These are phyloP conservation scores for Cantharellus anzutake DNA, from an alignment of 768 basidiomycete species.

Conservation along the genomic window DNA sequence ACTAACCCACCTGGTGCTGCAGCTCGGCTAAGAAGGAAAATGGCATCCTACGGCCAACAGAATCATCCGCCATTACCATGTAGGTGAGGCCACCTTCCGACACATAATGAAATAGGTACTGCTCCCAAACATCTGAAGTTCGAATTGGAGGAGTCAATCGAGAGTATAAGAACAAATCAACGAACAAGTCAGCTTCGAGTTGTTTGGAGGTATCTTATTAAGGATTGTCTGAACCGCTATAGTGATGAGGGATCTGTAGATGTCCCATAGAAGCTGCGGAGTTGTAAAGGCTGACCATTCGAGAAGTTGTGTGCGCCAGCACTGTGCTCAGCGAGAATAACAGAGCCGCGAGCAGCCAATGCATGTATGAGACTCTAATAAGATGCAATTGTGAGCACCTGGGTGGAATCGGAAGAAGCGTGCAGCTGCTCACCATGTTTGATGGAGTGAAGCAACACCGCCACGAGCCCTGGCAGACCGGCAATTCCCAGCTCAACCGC, in stretches of 20 bases:
- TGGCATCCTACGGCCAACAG: conserved; percentile 79
- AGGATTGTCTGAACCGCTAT: conserved; percentile 68
- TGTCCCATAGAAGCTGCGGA: not conserved
- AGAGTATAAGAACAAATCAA: conserved; percentile 1
- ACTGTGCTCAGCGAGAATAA: conserved; percentile 76
- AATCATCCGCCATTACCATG: conserved; percentile 89
- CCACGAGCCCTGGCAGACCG: too few species aligned
- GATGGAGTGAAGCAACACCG: too few species aligned
- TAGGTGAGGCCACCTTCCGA: conserved; percentile 75
- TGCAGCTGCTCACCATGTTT: too few species aligned
- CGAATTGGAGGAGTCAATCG: conserved; percentile 20
- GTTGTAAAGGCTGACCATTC: conserved; percentile 35
- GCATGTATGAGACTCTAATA: conserved; percentile 48
- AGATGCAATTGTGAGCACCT: not conserved
- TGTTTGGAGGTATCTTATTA: conserved; percentile 86
- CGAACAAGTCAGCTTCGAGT: conserved; percentile 31
- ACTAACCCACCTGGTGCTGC: conserved; percentile 26
- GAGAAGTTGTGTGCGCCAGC: conserved; percentile 72
- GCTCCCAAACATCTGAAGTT: conserved; percentile 65
- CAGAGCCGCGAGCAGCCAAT: conserved; percentile 57
- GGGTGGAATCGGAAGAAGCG: too few species aligned
- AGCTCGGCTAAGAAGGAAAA: conserved; percentile 84
- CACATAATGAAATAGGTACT: conserved; percentile 88
- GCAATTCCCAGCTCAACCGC: too few species aligned
- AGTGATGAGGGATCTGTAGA: not conserved